A percentile compares a stretch with the other conserved stretches of the same genome.
These are phyloP conservation scores for Syzygium grande DNA, from an alignment of 345 rosid species.

Conservation along the genomic window DNA sequence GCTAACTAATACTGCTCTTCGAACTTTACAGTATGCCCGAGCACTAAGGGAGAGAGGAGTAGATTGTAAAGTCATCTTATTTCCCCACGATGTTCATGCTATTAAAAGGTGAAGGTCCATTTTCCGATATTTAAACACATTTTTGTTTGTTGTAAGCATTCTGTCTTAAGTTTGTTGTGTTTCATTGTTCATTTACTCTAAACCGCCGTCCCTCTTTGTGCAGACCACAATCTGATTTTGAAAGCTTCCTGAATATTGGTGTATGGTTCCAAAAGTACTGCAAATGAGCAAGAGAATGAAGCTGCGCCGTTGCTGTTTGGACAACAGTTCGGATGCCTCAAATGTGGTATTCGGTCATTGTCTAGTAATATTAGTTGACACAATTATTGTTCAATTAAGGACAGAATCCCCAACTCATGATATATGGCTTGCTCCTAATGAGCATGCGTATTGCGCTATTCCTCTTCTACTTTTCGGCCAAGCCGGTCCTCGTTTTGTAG, in stretches of 20 bases:
- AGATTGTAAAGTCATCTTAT: conserved; percentile 55
- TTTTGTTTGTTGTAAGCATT: neutral
- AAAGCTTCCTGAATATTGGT: conserved; percentile 73
- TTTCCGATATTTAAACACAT: neutral
- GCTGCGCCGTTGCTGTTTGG: neutral
- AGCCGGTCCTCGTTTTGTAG: neutral
- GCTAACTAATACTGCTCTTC: neutral
- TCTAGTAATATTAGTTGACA: neutral
- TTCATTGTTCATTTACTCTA: neutral
- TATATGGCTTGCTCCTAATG: neutral
- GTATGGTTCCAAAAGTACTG: conserved; percentile 81
- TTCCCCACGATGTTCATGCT: conserved; percentile 68
- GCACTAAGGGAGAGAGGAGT: conserved; percentile 87
- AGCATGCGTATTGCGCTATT: neutral
- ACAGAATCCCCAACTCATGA: neutral
- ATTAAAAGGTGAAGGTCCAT: conserved; percentile 45
- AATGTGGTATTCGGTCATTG: neutral
- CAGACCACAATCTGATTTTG: conserved; percentile 79
- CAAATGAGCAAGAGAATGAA: conserved; percentile 15
- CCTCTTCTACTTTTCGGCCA: neutral
- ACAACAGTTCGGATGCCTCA: neutral
- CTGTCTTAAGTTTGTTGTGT: neutral
- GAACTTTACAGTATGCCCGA: conserved; percentile 46
- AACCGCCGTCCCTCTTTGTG: conserved; percentile 1
- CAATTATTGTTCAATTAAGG: neutral